phyloP scores from a whole-genome alignment of 2,329 filamentous ascomycete genomes.

The Colletotrichum phormii region DNA sequence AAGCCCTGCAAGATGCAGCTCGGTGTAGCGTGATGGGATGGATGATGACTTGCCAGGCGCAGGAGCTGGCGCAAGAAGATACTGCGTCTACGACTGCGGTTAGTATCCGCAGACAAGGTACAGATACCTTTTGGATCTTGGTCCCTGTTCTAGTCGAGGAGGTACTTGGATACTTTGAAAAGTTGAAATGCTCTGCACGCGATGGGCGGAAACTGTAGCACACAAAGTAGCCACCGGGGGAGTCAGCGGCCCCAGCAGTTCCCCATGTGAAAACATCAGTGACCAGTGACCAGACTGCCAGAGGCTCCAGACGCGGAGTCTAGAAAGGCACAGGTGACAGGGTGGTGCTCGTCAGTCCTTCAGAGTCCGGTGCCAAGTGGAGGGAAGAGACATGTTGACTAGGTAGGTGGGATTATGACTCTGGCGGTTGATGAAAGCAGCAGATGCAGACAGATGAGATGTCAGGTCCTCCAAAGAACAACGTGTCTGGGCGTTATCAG shows the following conservation, averaged over 20 bases:
- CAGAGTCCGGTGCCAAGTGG: background rate
- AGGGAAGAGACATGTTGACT: background rate
- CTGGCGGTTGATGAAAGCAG: background rate
- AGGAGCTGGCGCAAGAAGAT: background rate
- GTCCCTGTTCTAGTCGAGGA: too few relatives aligned
- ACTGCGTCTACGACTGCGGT: background rate
- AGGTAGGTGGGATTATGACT: background rate
- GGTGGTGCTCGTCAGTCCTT: background rate
- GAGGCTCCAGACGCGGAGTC: background rate
- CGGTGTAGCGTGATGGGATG: background rate
- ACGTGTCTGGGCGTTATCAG: background rate
- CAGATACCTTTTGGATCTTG: too few relatives aligned
- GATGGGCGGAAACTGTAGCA: conserved; percentile 4
- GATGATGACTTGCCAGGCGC: background rate
- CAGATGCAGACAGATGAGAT: background rate
- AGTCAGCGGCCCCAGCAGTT: background rate
- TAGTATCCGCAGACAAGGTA: background rate
- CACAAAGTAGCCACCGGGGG: conserved; percentile 1
- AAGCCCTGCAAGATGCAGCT: background rate
- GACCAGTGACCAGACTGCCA: background rate
- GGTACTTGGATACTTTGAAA: too few relatives aligned
- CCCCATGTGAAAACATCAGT: background rate
- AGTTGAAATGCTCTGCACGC: background rate
- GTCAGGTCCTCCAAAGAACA: background rate
- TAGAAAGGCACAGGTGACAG: background rate